Percentiles rank a stretch among this genome's conserved stretches.
These are phyloP conservation scores for Scutellaria barbata DNA, from an alignment of 257 asterid genomes.

Conservation along the genomic window DNA sequence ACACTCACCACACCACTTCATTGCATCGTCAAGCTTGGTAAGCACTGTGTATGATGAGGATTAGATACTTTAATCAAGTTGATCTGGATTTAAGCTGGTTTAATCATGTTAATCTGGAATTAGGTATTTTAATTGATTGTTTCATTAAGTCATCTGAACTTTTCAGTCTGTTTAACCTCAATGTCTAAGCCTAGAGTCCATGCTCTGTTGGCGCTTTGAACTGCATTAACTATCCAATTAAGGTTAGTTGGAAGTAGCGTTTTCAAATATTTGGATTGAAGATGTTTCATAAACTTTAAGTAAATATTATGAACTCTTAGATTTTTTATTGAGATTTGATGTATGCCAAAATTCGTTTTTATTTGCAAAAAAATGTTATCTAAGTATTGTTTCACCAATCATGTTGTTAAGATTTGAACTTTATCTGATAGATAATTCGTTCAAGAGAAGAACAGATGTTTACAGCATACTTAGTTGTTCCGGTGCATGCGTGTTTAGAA, in stretches of 20 bases:
- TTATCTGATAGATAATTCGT: background rate
- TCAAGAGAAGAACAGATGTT: background rate
- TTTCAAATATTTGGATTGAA: background rate
- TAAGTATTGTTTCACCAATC: background rate
- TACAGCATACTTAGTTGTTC: background rate
- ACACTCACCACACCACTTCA: conserved; percentile 46
- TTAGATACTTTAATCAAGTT: background rate
- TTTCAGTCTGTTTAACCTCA: conserved; percentile 9
- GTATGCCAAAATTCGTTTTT: background rate
- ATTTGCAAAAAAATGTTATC: background rate
- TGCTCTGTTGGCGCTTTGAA: background rate
- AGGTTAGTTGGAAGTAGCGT: background rate
- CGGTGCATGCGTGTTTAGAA: background rate
- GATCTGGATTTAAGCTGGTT: background rate
- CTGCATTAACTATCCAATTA: conserved; percentile 11
- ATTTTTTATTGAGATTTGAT: background rate
- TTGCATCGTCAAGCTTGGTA: conserved; percentile 94
- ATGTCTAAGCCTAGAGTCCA: background rate
- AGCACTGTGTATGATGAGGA: conserved; percentile 24
- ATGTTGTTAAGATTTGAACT: conserved; percentile 16
- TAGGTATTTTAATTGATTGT: background rate
- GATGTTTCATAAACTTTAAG: background rate
- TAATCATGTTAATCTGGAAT: background rate
- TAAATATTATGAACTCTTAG: conserved; percentile 2
- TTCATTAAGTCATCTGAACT: background rate